Evolutionary conservation across 2,329 filamentous ascomycete species (phyloP).

Genomic region (Aspergillus uvarum): DNA sequence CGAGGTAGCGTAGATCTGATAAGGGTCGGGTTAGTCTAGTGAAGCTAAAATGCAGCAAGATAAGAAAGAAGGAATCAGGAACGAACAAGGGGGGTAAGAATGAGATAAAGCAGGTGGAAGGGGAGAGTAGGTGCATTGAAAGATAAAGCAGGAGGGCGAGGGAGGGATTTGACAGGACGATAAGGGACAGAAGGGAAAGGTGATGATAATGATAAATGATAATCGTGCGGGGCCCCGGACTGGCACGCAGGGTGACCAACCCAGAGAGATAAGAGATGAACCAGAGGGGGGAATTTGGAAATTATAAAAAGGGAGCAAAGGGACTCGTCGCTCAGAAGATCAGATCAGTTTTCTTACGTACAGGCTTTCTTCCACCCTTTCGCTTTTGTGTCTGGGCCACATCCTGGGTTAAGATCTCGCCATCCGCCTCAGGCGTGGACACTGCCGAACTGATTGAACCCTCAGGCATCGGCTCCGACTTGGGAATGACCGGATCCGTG

Average conservation of each 20-base stretch:
- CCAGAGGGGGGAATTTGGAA: conserved; percentile 14
- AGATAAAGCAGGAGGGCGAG: conserved; percentile 7
- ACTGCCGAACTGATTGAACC: conserved; percentile 46
- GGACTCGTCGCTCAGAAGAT: background rate
- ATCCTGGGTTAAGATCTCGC: conserved; percentile 42
- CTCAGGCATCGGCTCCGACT: conserved; percentile 43
- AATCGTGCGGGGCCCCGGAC: background rate
- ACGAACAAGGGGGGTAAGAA: conserved; percentile 1
- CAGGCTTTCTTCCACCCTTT: conserved; percentile 96
- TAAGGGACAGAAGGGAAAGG: conserved; percentile 14
- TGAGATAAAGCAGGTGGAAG: background rate
- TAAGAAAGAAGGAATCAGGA: conserved; percentile 11
- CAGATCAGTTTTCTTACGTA: conserved; percentile 51
- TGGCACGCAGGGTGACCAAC: conserved; percentile 6
- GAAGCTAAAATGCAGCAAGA: background rate
- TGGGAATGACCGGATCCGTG: conserved; percentile 44
- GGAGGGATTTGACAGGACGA: conserved; percentile 14
- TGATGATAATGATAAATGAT: conserved; percentile 9
- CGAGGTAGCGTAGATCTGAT: conserved; percentile 94
- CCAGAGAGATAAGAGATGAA: conserved; percentile 12
- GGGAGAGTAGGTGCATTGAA: background rate
- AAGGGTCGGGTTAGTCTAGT: conserved; percentile 17
- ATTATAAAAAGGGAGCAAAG: conserved; percentile 8
- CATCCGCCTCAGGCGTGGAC: conserved; percentile 49
- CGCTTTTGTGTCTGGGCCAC: conserved; percentile 70